Evolutionary conservation across 495 filamentous ascomycete genomes (phyloP).

Genomic region (Cercophora scortea): DNA sequence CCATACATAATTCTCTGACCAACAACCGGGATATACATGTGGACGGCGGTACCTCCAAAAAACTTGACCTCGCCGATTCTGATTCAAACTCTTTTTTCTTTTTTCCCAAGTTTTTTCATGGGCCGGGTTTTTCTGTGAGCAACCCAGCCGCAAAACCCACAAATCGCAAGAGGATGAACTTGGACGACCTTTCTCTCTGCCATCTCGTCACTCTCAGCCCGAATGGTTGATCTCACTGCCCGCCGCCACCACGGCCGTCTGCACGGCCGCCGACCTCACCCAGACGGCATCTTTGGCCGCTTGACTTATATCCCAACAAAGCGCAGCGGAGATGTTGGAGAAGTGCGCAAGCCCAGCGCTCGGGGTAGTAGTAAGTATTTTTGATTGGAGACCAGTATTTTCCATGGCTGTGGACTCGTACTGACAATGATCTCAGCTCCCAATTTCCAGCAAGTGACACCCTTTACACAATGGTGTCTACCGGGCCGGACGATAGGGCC

Average conservation of each 20-base stretch:
- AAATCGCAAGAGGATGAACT: conserved; percentile 11
- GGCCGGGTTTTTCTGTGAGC: too few relatives aligned
- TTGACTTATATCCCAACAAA: conserved; percentile 16
- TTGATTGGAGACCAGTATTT: neutral
- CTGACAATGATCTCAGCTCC: conserved; percentile 24
- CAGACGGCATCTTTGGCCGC: conserved; percentile 18
- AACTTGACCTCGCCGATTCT: too few relatives aligned
- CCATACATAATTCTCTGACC: too few relatives aligned
- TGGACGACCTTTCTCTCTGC: neutral
- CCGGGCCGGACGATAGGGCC: conserved; percentile 1
- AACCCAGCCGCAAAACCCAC: too few relatives aligned
- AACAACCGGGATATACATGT: too few relatives aligned
- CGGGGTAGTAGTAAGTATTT: conserved; percentile 15
- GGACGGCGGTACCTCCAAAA: too few relatives aligned
- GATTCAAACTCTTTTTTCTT: too few relatives aligned
- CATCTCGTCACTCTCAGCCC: conserved; percentile 7
- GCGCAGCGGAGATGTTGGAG: conserved; percentile 7
- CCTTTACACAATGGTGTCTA: conserved; percentile 27
- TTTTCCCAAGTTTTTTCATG: too few relatives aligned
- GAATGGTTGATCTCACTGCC: conserved; percentile 17
- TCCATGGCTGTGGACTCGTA: neutral
- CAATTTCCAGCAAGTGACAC: conserved; percentile 32
- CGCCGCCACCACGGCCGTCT: neutral
- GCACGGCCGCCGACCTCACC: conserved; percentile 1
- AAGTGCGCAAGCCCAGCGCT: conserved; percentile 12